Base-by-base conservation (phyloP, 2,329 filamentous ascomycete genomes). In the Endothia cerciana region DNA sequence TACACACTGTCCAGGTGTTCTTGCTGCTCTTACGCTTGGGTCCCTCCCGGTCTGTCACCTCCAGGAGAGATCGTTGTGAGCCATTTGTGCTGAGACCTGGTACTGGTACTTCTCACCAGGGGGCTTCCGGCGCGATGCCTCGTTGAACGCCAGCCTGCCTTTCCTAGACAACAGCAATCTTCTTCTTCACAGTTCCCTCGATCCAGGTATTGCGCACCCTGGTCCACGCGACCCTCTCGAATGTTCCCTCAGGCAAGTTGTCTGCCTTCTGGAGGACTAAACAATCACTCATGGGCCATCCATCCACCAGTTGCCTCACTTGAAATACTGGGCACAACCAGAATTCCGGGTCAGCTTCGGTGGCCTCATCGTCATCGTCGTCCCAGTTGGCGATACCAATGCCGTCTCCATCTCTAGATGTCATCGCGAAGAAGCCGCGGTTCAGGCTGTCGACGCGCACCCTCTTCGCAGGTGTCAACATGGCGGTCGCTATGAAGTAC, bases 311-410 rank as follows among this genome's bases (percentile, higher is more conserved):
- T 19, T 33, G 41, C 5, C 41, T 43, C 17, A 7, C 1, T 15
- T 60, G 58, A n/a, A 36, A 36, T 25, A 60, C n/a, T 3, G 58
- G 58, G n/a, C 58, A 49, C 41, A 60, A 3, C 58, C 58, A 60
- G 15, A 60, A 33, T 17, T 51, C 19, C 19, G 41, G 41, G 25
- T 60, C 41, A 33, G 17, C 19, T 47, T 36, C 25, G 1, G 43
- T 60, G 43, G 43, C 43, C 22, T 47, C 28, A 8, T 47, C 58
- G 5, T 60, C 58, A 60, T 36, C 28, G n/a, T 36, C 30, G 22
- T 60, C 28, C 41, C 58, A 60, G 19, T n/a, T 49, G 28, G 58
- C 55, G 22, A 40, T 4, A 25, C 55, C 55, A 41, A 58, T 22
- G 5, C n/a, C 55, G 55, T 58, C 55, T 19, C n/a, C 36, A 28